Evolutionary conservation across 177 flowering plant species (phyloP).

Genomic region (Vitis hybrid): DNA sequence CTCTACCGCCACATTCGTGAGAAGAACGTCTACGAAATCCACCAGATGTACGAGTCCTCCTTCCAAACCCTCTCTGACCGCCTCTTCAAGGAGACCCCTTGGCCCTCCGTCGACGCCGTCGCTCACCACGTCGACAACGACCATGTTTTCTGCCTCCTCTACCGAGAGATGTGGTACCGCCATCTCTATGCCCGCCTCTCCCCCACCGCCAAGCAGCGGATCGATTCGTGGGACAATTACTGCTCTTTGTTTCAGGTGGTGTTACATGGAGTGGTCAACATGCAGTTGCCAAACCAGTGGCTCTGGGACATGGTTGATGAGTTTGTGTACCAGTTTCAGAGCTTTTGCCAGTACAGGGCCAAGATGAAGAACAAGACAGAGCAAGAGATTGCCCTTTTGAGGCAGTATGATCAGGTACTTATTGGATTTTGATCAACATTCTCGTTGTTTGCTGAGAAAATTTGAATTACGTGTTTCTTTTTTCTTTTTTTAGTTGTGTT

Average conservation of each 20-base stretch:
- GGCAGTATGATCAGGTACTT: conserved; percentile 75
- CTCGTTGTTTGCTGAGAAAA: background rate
- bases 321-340: conserved; percentile 97
- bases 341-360: conserved; percentile 92
- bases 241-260: conserved; percentile 56
- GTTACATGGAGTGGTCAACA: conserved; percentile 90
- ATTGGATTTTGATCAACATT: background rate
- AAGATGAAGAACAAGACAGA: conserved; percentile 94
- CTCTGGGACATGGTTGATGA: conserved; percentile 99
- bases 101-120: conserved; percentile 95
- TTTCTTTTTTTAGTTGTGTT: background rate
- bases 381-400: conserved; percentile 80
- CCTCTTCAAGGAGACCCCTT: conserved; percentile 83
- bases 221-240: conserved; percentile 94
- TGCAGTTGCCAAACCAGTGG: conserved; percentile 99
- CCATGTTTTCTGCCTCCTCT: conserved; percentile 92
- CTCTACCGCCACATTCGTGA: conserved; percentile 95
- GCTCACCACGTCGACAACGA: conserved; percentile 85
- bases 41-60: conserved; percentile 95
- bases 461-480: no score
- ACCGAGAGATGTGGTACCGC: conserved; percentile 97
- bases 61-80: conserved; percentile 82
- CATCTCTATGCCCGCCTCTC: conserved; percentile 80
- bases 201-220: conserved; percentile 77
- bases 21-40: conserved; percentile 96